A percentile compares a stretch with the other conserved stretches of the same genome.
Conservation (phyloP, 345 rosid species). For the Pugionium cornutum region DNA sequence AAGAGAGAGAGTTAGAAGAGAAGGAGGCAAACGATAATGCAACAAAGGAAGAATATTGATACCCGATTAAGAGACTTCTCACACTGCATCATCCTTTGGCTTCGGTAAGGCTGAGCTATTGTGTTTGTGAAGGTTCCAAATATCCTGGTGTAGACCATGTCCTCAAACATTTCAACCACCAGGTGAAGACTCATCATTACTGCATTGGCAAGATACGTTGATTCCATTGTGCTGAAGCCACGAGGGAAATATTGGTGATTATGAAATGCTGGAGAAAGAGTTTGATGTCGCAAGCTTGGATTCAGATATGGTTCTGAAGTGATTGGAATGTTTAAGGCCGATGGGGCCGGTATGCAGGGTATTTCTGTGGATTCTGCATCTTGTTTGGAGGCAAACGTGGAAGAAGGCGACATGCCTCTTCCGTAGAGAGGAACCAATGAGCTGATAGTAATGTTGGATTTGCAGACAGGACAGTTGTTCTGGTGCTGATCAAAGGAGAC, state of each 20-base stretch:
- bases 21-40: constrained; percentile 72
- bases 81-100: constrained; percentile 61
- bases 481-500: constrained; percentile 47
- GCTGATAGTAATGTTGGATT: constrained; percentile 56
- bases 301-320: constrained; percentile 20
- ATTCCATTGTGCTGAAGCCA: constrained; percentile 43
- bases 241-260: constrained; percentile 37
- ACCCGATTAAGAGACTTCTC: constrained; percentile 76
- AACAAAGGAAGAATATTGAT: constrained; percentile 69
- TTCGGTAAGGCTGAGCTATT: constrained; percentile 51
- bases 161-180: constrained; percentile 64
- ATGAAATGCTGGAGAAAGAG: constrained; percentile 26
- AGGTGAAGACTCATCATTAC: constrained; percentile 50
- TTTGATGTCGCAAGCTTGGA: constrained; percentile 31
- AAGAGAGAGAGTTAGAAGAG: constrained; percentile 32
- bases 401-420: constrained; percentile 52
- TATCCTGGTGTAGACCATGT: constrained; percentile 52
- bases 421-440: constrained; percentile 92
- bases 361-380: constrained; percentile 37
- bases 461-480: constrained; percentile 80
- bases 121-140: constrained; percentile 56
- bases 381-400: constrained; percentile 26
- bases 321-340: constrained; percentile 20
- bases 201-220: constrained; percentile 48
- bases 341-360: constrained; percentile 66